These are phyloP conservation scores for Aquilaria malaccensis DNA, from an alignment of 345 rosid genomes.

Conservation along the genomic window DNA sequence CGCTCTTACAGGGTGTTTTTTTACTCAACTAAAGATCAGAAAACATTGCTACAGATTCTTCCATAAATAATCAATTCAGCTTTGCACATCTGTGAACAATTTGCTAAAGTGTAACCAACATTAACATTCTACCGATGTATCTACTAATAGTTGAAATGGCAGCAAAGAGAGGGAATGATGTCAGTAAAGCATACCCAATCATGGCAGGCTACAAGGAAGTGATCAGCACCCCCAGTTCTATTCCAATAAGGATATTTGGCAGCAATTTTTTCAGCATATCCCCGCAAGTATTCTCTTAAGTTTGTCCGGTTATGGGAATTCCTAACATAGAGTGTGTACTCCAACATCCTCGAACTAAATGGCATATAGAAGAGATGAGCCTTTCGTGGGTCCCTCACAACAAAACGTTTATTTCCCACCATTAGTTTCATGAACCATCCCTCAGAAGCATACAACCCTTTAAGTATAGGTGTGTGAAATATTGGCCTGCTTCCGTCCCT, in stretches of 20 bases:
- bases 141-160: neutral
- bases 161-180: slow-evolving; percentile 1
- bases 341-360: slow-evolving; percentile 89
- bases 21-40: neutral
- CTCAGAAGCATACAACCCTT: slow-evolving; percentile 95
- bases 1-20: neutral
- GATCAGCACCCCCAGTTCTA: slow-evolving; percentile 91
- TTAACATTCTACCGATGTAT: neutral
- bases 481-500: slow-evolving; percentile 84
- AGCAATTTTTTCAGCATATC: slow-evolving; percentile 59
- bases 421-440: slow-evolving; percentile 99
- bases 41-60: no score
- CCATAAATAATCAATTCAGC: no score
- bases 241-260: slow-evolving; percentile 87
- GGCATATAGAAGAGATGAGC: slow-evolving; percentile 97
- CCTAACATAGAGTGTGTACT: slow-evolving; percentile 73
- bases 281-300: slow-evolving; percentile 62
- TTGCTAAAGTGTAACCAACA: neutral
- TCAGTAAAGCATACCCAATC: slow-evolving; percentile 68
- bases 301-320: slow-evolving; percentile 90
- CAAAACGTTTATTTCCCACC: slow-evolving; percentile 66
- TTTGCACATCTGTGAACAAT: neutral
- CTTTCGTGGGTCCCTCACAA: slow-evolving; percentile 71
- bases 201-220: slow-evolving; percentile 94
- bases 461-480: slow-evolving; percentile 81